Percentiles rank a stretch among this genome's conserved stretches.
Evolutionary conservation across 805 yeast genomes (phyloP).

Genomic region (Saccharomycopsis capsularis): DNA sequence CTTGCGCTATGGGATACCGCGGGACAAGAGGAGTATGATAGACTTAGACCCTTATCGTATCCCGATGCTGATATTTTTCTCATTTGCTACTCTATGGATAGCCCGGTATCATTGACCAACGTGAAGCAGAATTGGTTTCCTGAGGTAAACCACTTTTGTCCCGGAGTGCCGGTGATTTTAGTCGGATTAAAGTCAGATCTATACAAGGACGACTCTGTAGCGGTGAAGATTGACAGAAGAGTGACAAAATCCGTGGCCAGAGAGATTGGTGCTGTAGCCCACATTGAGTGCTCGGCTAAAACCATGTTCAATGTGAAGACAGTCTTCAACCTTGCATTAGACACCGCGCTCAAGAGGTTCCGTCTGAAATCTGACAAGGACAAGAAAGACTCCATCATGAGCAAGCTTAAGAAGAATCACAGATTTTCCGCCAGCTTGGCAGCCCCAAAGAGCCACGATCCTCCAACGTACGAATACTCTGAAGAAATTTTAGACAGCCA

Average conservation of each 20-base stretch:
- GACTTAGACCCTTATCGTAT: slow-evolving; percentile 71
- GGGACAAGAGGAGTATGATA: slow-evolving; percentile 80
- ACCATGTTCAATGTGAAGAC: slow-evolving; percentile 56
- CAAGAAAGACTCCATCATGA: neutral
- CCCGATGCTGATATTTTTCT: slow-evolving; percentile 72
- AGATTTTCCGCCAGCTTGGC: slow-evolving; percentile 1
- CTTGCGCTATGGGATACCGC: slow-evolving; percentile 86
- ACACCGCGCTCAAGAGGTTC: slow-evolving; percentile 12
- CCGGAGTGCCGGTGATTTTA: slow-evolving; percentile 65
- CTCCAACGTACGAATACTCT: slow-evolving; percentile 11
- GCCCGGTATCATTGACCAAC: slow-evolving; percentile 56
- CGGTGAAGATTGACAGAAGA: slow-evolving; percentile 34
- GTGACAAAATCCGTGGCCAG: slow-evolving; percentile 48
- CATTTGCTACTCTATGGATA: slow-evolving; percentile 68
- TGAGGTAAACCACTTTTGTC: slow-evolving; percentile 77
- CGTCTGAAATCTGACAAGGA: neutral
- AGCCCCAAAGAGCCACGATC: slow-evolving; percentile 4
- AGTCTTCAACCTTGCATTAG: slow-evolving; percentile 57
- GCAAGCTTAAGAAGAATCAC: slow-evolving; percentile 1
- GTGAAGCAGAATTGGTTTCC: slow-evolving; percentile 83
- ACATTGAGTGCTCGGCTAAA: slow-evolving; percentile 76
- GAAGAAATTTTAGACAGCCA: too few species aligned
- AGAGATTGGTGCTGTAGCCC: slow-evolving; percentile 61
- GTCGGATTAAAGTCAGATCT: slow-evolving; percentile 83
- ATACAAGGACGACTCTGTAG: slow-evolving; percentile 23